Percentiles rank a stretch among this genome's conserved stretches.
phyloP scores from a whole-genome alignment of 1,284 basidiomycete species.

The Ceratobasidium sp. region DNA sequence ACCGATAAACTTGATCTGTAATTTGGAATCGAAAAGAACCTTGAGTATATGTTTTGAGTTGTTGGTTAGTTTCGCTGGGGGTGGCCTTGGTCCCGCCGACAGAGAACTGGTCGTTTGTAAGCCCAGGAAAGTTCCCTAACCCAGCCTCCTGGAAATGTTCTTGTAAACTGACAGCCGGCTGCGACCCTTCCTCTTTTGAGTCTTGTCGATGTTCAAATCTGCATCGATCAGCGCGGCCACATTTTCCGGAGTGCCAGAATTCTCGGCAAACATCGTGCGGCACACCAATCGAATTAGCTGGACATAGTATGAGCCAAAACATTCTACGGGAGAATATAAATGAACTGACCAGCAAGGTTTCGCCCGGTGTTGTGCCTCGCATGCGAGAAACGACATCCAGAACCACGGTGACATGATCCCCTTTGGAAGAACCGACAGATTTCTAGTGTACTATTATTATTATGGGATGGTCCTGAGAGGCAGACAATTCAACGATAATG shows the following conservation, averaged over 20 bases:
- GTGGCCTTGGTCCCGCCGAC: slow-evolving; percentile 50
- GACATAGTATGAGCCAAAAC: too few relatives aligned
- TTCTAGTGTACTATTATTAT: too few relatives aligned
- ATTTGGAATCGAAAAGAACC: slow-evolving; percentile 60
- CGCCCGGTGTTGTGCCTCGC: too few relatives aligned
- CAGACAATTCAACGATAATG: too few relatives aligned
- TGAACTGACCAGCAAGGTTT: too few relatives aligned
- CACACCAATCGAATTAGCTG: slow-evolving; percentile 26
- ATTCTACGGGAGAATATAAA: too few relatives aligned
- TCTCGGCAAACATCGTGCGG: slow-evolving; percentile 62
- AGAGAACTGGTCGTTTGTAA: slow-evolving; percentile 13
- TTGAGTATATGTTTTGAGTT: slow-evolving; percentile 59
- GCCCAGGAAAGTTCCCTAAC: slow-evolving; percentile 51
- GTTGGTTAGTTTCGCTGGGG: slow-evolving; percentile 64
- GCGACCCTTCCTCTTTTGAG: slow-evolving; percentile 11
- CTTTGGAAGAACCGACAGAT: too few relatives aligned
- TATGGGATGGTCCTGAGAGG: too few relatives aligned
- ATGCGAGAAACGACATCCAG: too few relatives aligned
- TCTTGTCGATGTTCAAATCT: slow-evolving; percentile 58
- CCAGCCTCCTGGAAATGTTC: slow-evolving; percentile 25
- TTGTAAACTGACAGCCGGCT: slow-evolving; percentile 20
- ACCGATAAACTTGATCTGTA: slow-evolving; percentile 60
- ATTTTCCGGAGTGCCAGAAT: slow-evolving; percentile 65
- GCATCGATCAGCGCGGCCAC: slow-evolving; percentile 62
- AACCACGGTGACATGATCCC: too few relatives aligned